Base-by-base conservation (phyloP, 495 filamentous ascomycete genomes). In the Aspergillus incahuasiensis region DNA sequence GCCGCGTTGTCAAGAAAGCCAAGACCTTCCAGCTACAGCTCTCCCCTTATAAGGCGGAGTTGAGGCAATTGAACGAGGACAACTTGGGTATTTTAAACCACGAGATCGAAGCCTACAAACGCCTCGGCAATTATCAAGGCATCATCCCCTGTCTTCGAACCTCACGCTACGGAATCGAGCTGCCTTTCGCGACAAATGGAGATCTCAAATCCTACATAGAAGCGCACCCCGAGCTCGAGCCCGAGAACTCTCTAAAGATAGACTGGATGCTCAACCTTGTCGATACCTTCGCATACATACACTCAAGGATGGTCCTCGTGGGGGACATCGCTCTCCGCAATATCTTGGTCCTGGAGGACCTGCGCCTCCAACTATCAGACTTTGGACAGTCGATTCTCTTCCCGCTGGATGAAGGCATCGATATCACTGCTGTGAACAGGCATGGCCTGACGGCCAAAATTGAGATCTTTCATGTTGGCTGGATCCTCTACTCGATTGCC, bases 381-480 rank as follows among this genome's bases (percentile, higher is more conserved):
- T 65, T 62, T 20, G 53, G 56, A 16, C 56, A 57, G 22, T 62
- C 56, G 11, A 48, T 59, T 16, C 43, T 64, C 20, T 54, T 61
- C 51, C 52, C 58, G 22, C 48, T 52, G 20, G 58, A 58, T 47
- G 41, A n/a, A n/a, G n/a, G n/a, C n/a, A n/a, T 32, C 30, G 54
- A 61, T 41, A 61, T 63, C 25, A n/a, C 54, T 52, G 55, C 55
- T 45, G 52, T 25, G 39, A 52, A 45, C 19, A 55, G 55, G n/a
- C 55, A 53, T 13, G 58, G 45, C 18, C 45, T 61, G 50, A 55
- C 58, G 48, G 49, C 46, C 21, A 22, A 35, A 61, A n/a, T 64
- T 50, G 52, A 64, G 42, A 64, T 64, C 38, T 48, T 64, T 0
- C 52, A 64, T 48, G 55, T 64, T 55, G 44, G 55, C 40, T 61